These are phyloP conservation scores for Ceratocystis harringtonii DNA, from an alignment of 2,329 filamentous ascomycete species.

Conservation along the genomic window DNA sequence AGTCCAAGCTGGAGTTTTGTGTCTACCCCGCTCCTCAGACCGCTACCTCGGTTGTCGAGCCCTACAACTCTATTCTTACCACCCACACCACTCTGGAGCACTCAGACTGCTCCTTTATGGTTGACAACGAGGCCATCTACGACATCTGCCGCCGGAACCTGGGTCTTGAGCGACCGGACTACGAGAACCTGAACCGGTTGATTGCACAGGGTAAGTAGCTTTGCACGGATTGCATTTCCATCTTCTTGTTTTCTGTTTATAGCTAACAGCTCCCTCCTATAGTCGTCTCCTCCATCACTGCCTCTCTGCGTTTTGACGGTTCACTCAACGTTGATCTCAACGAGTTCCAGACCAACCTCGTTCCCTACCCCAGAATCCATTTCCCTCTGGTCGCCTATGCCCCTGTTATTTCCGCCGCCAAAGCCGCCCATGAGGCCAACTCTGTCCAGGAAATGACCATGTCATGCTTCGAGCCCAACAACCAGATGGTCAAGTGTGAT, in stretches of 20 bases:
- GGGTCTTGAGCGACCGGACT: conserved; percentile 92
- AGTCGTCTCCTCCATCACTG: conserved; percentile 98
- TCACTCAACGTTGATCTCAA: conserved; percentile 98
- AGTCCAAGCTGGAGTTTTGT: conserved; percentile 99
- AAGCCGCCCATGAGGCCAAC: conserved; percentile 96
- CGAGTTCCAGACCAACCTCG: conserved; percentile 99
- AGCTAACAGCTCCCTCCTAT: conserved; percentile 21
- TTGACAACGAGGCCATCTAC: conserved; percentile 99
- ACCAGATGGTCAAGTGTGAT: conserved; percentile 99
- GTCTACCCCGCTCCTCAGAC: conserved; percentile 97
- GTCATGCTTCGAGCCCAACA: conserved; percentile 98
- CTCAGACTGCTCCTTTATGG: conserved; percentile 99
- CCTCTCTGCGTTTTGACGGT: conserved; percentile 94
- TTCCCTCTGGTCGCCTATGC: conserved; percentile 97
- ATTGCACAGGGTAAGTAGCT: conserved; percentile 68
- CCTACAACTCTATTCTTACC: conserved; percentile 98
- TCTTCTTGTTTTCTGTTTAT: not conserved
- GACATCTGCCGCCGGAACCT: conserved; percentile 98
- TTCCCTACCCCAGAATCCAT: conserved; percentile 97
- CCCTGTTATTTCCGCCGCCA: conserved; percentile 84
- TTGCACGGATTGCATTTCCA: not conserved
- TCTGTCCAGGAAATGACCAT: conserved; percentile 96
- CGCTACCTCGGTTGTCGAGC: conserved; percentile 94
- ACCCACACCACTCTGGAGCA: conserved; percentile 99
- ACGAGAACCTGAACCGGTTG: conserved; percentile 96